Evolutionary conservation across 768 basidiomycete species (phyloP).

Genomic region (Hygrocybe punicea): DNA sequence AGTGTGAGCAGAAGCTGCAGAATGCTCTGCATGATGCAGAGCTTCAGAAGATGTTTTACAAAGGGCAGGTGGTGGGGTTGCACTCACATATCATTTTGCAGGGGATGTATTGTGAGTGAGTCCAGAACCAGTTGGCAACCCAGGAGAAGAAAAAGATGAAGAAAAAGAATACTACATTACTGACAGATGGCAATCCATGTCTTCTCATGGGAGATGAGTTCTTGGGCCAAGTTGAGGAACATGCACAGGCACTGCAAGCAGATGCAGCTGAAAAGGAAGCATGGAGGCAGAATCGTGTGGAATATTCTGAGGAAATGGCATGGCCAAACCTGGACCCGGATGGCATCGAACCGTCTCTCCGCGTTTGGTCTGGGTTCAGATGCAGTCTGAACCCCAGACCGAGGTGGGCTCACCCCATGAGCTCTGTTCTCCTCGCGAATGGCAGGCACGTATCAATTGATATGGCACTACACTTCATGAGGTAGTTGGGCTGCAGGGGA

Average conservation of each 20-base stretch:
- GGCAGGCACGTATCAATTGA: no score
- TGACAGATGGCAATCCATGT: conserved; percentile 22
- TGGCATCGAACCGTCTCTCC: no score
- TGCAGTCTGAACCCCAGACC: no score
- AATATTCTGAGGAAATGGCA: not conserved
- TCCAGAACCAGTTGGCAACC: conserved; percentile 17
- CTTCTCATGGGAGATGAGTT: conserved; percentile 23
- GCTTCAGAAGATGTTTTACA: not conserved
- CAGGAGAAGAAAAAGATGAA: conserved; percentile 16
- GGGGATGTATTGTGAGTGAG: conserved; percentile 15
- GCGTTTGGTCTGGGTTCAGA: no score
- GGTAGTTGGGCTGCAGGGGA: no score
- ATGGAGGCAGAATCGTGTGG: conserved; percentile 3
- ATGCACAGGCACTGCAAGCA: not conserved
- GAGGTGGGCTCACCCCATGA: no score
- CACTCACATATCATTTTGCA: conserved; percentile 18
- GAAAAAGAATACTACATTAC: conserved; percentile 15
- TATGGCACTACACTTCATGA: no score
- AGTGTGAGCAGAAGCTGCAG: not conserved
- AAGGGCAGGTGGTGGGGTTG: conserved; percentile 1
- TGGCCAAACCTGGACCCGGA: conserved; percentile 3
- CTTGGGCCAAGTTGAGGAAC: conserved; percentile 11
- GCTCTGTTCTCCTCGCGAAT: no score
- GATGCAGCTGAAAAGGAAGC: conserved; percentile 13
- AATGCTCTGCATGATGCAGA: not conserved